Conservation (phyloP, 306 rosid genomes). For the Oemleria cerasiformis region DNA sequence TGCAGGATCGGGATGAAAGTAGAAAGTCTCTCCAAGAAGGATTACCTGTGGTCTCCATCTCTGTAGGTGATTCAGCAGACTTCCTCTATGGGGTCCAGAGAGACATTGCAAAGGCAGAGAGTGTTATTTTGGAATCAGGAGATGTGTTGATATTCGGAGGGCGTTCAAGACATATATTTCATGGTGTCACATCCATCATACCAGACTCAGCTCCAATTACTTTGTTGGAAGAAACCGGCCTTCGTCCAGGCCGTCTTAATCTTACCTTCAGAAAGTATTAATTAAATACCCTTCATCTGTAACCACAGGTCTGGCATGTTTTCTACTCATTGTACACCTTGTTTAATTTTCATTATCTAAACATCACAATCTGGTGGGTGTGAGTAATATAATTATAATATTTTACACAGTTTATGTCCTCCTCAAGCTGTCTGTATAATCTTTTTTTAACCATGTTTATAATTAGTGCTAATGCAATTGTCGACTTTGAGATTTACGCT, state of each 20-base stretch:
- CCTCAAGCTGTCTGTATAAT: neutral
- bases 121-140: conserved; percentile 56
- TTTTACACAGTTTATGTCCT: neutral
- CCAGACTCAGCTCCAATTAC: conserved; percentile 51
- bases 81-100: conserved; percentile 60
- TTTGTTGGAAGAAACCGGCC: conserved; percentile 33
- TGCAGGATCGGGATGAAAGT: conserved; percentile 73
- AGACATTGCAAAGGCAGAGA: conserved; percentile 42
- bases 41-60: conserved; percentile 68
- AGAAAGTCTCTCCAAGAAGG: conserved; percentile 39
- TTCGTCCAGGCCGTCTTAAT: conserved; percentile 63
- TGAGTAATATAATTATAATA: neutral
- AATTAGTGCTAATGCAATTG: neutral
- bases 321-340: neutral
- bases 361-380: neutral
- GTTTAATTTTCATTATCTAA: conserved; percentile 8
- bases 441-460: neutral
- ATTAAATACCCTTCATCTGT: neutral
- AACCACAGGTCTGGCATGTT: conserved; percentile 13
- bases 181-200: conserved; percentile 57
- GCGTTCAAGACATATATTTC: conserved; percentile 53
- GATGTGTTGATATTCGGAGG: conserved; percentile 77
- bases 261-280: conserved; percentile 58
- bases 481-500: conserved; percentile 14
- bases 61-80: conserved; percentile 73